Evolutionary conservation across 2,329 filamentous ascomycete genomes (phyloP), one percentile per base, ranked within the genome.

Genomic region (Ophiostoma sp.): DNA sequence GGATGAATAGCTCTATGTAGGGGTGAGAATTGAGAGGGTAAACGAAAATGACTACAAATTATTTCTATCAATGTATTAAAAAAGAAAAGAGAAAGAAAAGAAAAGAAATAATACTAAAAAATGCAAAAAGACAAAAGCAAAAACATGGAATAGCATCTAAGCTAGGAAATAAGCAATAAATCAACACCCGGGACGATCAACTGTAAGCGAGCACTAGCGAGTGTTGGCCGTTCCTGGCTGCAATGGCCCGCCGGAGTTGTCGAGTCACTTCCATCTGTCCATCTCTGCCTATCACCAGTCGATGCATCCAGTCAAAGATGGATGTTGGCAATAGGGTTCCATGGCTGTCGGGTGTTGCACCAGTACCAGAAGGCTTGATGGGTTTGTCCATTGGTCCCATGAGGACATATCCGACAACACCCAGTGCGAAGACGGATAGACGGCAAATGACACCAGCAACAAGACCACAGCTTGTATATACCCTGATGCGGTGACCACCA

Each of bases 401-500:
- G n/a, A n/a, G n/a, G n/a, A n/a, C 17, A 48, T 5, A n/a, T 48
- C 44, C 44, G 17, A 48, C 36, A 11, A 39, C 44, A 48, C 6
- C 44, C 44, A 48, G 20, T 48, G 39, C 39, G 39, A 4, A 41
- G 11, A 41, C 27, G 27, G 27, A 3, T 10, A 41, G 39, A 33
- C 27, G 27, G 17, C 10, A 3, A 15, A 11, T 33, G 5, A 48
- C 15, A 41, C 3, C 39, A 39, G 36, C 41, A 5, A 44, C 15
- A 5, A 5, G 41, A 15, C 27, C 23, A 15, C 57, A 17, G 11
- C 11, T 35, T 62, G 57, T 35, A 62, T 62, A 62, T 62, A 33
- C 57, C 57, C 57, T 62, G 57, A 62, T 62, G 57, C 57, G 57
- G 57, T 20, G 27, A 33, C 11, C 8, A 57, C 52, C n/a, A 27